Conservation (phyloP, 2,329 filamentous ascomycete species). For the Sclerotiophoma versabilis region DNA sequence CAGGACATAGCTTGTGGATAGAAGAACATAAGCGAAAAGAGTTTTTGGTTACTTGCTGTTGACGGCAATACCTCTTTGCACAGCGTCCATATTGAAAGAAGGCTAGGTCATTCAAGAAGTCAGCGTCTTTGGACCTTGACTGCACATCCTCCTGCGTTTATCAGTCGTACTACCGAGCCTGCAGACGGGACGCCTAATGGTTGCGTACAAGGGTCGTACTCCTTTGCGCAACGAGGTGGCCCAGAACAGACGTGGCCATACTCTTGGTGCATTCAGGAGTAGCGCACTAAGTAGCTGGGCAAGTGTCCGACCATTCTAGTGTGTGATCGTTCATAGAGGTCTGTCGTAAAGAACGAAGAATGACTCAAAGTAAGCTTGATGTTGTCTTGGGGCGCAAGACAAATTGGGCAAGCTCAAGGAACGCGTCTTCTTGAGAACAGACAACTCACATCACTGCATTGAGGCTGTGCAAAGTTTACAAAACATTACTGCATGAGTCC, state of each 20-base stretch:
- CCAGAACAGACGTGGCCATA: too few relatives aligned
- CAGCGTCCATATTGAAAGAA: constrained; percentile 35
- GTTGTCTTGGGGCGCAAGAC: not conserved
- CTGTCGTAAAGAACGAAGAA: not conserved
- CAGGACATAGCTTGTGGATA: constrained; percentile 41
- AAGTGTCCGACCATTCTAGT: too few relatives aligned
- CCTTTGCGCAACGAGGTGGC: too few relatives aligned
- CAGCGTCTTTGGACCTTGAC: not conserved
- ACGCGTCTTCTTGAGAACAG: not conserved
- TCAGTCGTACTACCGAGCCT: not conserved
- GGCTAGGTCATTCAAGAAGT: constrained; percentile 34
- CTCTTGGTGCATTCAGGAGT: too few relatives aligned
- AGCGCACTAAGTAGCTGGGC: too few relatives aligned
- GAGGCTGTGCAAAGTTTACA: constrained; percentile 4
- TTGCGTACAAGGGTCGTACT: not conserved
- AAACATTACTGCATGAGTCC: too few relatives aligned
- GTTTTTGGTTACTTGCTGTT: constrained; percentile 30
- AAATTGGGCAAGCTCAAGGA: not conserved
- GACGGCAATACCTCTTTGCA: constrained; percentile 32
- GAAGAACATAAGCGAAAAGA: constrained; percentile 41
- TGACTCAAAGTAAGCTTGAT: not conserved
- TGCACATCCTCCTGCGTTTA: not conserved
- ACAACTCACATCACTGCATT: not conserved
- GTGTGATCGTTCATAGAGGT: not conserved
- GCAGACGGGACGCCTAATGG: constrained; percentile 3